These are phyloP conservation scores for Russula virescens DNA, from an alignment of 768 basidiomycete genomes.

Conservation along the genomic window DNA sequence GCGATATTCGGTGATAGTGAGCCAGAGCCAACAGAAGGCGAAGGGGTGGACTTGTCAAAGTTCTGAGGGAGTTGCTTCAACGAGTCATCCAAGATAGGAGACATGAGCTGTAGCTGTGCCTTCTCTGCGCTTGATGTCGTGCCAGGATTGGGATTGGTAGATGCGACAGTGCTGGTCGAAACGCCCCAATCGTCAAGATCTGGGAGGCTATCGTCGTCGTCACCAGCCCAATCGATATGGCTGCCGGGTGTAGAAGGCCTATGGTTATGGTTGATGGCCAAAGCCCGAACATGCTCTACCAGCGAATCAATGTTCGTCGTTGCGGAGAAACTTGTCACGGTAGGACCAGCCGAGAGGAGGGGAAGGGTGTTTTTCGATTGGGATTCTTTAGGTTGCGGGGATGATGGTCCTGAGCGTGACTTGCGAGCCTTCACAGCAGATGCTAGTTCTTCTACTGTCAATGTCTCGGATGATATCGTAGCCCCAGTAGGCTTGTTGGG, in stretches of 20 bases:
- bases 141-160: slow-evolving; percentile 7
- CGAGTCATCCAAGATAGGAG: slow-evolving; percentile 23
- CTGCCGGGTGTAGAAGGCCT: slow-evolving; percentile 67
- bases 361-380: slow-evolving; percentile 53
- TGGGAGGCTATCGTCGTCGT: slow-evolving; percentile 75
- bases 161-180: slow-evolving; percentile 35
- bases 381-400: slow-evolving; percentile 20
- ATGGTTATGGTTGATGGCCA: slow-evolving; percentile 58
- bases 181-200: slow-evolving; percentile 86
- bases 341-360: slow-evolving; percentile 39
- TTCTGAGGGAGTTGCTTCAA: slow-evolving; percentile 24
- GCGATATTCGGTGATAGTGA: slow-evolving; percentile 8
- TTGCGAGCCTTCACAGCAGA: slow-evolving; percentile 25
- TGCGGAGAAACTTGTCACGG: slow-evolving; percentile 40
- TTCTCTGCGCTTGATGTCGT: slow-evolving; percentile 28
- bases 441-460: slow-evolving; percentile 20
- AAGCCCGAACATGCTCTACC: slow-evolving; percentile 69
- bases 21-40: slow-evolving; percentile 7
- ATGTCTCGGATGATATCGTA: slow-evolving; percentile 23
- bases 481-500: slow-evolving; percentile 30
- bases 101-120: slow-evolving; percentile 31
- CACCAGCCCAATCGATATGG: slow-evolving; percentile 86
- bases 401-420: slow-evolving; percentile 18
- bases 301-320: slow-evolving; percentile 67
- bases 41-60: slow-evolving; percentile 18